Evolutionary conservation across 2,329 filamentous ascomycete genomes (phyloP).

Genomic region (Penicillium sp.): DNA sequence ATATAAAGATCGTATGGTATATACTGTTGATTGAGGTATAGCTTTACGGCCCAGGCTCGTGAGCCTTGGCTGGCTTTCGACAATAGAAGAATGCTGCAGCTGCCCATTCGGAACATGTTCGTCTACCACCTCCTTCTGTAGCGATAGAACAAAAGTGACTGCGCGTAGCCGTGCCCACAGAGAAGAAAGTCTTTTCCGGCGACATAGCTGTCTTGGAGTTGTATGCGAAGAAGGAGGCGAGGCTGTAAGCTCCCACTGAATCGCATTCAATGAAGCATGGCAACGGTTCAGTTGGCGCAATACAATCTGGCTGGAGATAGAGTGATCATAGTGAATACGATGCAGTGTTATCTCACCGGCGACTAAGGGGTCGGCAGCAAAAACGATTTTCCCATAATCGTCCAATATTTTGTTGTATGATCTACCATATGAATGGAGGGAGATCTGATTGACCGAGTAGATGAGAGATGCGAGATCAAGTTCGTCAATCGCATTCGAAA

Average conservation of each 20-base stretch:
- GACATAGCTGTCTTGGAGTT: not conserved
- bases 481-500: not conserved
- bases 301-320: not conserved
- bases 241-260: not conserved
- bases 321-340: not conserved
- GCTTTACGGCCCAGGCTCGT: not conserved
- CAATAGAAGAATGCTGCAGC: too few relatives aligned
- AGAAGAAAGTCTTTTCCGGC: slow-evolving; percentile 7
- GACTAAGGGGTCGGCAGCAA: not conserved
- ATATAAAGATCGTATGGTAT: not conserved
- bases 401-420: not conserved
- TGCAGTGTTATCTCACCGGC: not conserved
- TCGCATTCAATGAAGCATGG: not conserved
- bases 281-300: not conserved
- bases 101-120: not conserved
- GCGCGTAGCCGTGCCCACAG: slow-evolving; percentile 6
- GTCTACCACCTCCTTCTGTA: slow-evolving; percentile 2
- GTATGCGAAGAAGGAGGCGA: not conserved
- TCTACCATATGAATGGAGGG: not conserved
- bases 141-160: slow-evolving; percentile 9
- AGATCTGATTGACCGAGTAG: not conserved
- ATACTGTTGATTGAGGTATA: not conserved
- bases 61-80: not conserved
- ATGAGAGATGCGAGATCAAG: not conserved
- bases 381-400: not conserved